Conservation (phyloP, 2,329 filamentous ascomycete genomes). For the Fusarium redolens region DNA sequence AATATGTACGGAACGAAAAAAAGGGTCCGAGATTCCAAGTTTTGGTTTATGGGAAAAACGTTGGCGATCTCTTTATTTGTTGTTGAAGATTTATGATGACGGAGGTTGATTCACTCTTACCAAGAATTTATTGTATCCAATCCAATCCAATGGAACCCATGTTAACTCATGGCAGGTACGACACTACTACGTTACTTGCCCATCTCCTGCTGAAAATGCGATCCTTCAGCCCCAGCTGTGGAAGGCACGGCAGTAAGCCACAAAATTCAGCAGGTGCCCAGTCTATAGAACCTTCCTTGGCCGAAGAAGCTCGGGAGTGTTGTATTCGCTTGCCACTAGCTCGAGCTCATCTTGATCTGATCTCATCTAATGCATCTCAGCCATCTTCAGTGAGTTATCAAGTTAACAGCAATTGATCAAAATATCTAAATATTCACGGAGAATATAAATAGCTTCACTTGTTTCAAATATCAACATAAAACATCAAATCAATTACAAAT, state of each 20-base stretch:
- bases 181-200: not conserved
- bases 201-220: slow-evolving; percentile 3
- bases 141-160: not conserved
- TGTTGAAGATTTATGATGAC: slow-evolving; percentile 20
- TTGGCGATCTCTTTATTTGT: slow-evolving; percentile 7
- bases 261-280: slow-evolving; percentile 6
- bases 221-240: slow-evolving; percentile 22
- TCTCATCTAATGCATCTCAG: not conserved
- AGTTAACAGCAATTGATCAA: not conserved
- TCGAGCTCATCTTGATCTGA: not conserved
- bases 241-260: slow-evolving; percentile 19
- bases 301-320: slow-evolving; percentile 16
- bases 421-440: not conserved
- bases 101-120: not conserved
- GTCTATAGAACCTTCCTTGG: slow-evolving; percentile 26
- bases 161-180: slow-evolving; percentile 4
- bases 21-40: not conserved
- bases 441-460: not conserved
- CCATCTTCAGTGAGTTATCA: not conserved
- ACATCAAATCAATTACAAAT: not conserved
- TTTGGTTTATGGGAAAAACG: not conserved
- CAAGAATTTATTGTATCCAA: slow-evolving; percentile 5
- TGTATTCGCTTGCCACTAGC: slow-evolving; percentile 30
- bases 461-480: not conserved
- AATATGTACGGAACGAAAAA: slow-evolving; percentile 1